Base-by-base conservation (phyloP, 345 rosid genomes). In the Corchorus olitorius region DNA sequence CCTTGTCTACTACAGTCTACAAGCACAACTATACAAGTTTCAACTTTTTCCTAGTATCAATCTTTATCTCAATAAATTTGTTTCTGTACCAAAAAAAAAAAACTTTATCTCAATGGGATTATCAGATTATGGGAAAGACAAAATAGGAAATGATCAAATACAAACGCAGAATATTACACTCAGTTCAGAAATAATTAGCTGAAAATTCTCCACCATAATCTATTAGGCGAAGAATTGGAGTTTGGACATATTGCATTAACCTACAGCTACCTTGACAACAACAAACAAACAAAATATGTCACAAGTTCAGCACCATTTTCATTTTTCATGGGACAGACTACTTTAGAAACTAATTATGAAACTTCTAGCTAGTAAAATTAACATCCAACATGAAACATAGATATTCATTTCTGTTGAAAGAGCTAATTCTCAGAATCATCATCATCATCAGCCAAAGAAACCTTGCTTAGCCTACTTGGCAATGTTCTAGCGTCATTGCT, bases 391-490 rank as follows among this genome's bases (percentile, higher is more conserved):
- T 19, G 52, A 58, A 48, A 56, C 55, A 63, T 65, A 8, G 19
- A 48, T 22, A 33, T 53, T 35, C 27, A 27, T 27, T 27, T 27
- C 1, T 27, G 0, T 27, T 27, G 27, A 27, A 27, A 27, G 27
- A 27, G 59, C 50, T 82, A 79, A 37, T 79, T 71, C 71, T 78
- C 65, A 3, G 56, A n/a, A 46, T 82, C 82, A 77, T 80, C 82
- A 33, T 85, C 85, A 48, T 81, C 83, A 75, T 80, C 83, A 46
- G 89, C 87, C 76, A 79, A 56, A 0, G 89, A 84, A 43, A 81
- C 87, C 77, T 84, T 84, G 77, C 87, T 84, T 11, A 81, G 81
- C 83, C 87, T 77, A 54, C 87, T 81, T 1, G 81, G 85, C 49
- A 65, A 71, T 22, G 76, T 11, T 76, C 43, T 79, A 46, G n/a